phyloP scores from a whole-genome alignment of 352 stramenopile species.

The Pythium biforme region DNA sequence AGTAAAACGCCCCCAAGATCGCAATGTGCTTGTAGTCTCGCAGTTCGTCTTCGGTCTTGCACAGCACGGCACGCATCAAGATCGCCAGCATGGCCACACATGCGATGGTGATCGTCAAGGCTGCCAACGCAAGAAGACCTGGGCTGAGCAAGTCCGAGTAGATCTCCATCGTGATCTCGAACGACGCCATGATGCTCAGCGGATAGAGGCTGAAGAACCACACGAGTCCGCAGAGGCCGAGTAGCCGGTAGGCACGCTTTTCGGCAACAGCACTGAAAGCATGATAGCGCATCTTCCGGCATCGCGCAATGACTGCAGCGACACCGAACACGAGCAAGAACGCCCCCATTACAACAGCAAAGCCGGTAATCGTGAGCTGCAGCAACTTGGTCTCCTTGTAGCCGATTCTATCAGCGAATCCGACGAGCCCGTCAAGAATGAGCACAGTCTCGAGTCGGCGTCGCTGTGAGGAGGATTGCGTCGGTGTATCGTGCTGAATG shows the following conservation, averaged over 20 bases:
- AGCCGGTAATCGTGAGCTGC: constrained; percentile 37
- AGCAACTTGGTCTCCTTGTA: constrained; percentile 52
- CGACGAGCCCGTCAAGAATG: constrained; percentile 54
- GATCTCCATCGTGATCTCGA: constrained; percentile 73
- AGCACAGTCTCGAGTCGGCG: constrained; percentile 51
- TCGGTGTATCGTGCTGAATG: constrained; percentile 17
- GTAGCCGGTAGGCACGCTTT: constrained; percentile 50
- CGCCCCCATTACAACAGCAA: constrained; percentile 39
- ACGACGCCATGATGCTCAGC: constrained; percentile 57
- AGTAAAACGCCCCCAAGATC: constrained; percentile 63
- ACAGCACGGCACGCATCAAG: constrained; percentile 49
- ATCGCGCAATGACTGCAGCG: constrained; percentile 36
- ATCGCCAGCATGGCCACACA: constrained; percentile 52
- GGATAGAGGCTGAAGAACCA: constrained; percentile 67
- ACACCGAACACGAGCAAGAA: constrained; percentile 38
- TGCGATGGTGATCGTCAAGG: constrained; percentile 43
- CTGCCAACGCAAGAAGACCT: constrained; percentile 35
- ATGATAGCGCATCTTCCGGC: background rate
- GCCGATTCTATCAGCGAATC: constrained; percentile 56
- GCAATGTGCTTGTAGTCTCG: constrained; percentile 57
- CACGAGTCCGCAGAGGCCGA: constrained; percentile 58
- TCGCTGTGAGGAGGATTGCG: background rate
- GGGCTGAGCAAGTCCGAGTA: constrained; percentile 29
- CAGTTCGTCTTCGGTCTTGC: constrained; percentile 54
- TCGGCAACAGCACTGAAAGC: constrained; percentile 5